These are phyloP conservation scores for Physaria fendleri DNA, from an alignment of 345 rosid species.

Conservation along the genomic window DNA sequence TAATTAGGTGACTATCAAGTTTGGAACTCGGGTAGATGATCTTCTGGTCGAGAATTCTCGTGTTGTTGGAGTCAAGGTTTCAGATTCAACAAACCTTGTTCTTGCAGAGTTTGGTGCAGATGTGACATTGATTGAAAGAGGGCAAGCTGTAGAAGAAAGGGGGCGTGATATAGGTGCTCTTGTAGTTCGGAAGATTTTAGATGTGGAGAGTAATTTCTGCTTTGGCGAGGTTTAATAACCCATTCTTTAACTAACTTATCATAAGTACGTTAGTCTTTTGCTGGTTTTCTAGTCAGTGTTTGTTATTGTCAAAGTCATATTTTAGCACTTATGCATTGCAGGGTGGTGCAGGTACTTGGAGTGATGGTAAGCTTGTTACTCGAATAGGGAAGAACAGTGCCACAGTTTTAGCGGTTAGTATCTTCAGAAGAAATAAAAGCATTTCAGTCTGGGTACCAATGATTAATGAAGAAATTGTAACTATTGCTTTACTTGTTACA, in stretches of 20 bases:
- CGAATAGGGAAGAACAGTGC: slow-evolving; percentile 90
- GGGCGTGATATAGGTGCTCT: slow-evolving; percentile 94
- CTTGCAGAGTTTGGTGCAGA: slow-evolving; percentile 88
- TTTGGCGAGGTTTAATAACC: slow-evolving; percentile 77
- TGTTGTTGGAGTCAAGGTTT: slow-evolving; percentile 67
- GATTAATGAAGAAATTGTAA: neutral
- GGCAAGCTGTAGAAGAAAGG: slow-evolving; percentile 87
- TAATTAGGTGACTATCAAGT: slow-evolving; percentile 65
- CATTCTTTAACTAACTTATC: neutral
- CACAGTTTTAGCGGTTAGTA: slow-evolving; percentile 74
- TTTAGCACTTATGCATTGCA: slow-evolving; percentile 74
- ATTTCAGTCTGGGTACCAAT: neutral
- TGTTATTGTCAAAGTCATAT: slow-evolving; percentile 12
- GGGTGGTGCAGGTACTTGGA: slow-evolving; percentile 99
- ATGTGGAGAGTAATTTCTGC: slow-evolving; percentile 94
- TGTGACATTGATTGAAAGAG: slow-evolving; percentile 83
- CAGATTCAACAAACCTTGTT: slow-evolving; percentile 58
- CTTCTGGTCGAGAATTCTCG: slow-evolving; percentile 52
- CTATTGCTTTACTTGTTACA: slow-evolving; percentile 17
- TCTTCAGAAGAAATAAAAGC: neutral
- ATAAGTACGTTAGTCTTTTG: neutral
- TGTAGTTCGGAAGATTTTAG: slow-evolving; percentile 65
- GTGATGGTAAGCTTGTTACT: slow-evolving; percentile 97
- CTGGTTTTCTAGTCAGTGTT: neutral
- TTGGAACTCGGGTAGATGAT: slow-evolving; percentile 86